Percentiles rank a stretch among this genome's conserved stretches.
Evolutionary conservation across 1,284 basidiomycete species (phyloP).

Genomic region (Termitomyces sp.): DNA sequence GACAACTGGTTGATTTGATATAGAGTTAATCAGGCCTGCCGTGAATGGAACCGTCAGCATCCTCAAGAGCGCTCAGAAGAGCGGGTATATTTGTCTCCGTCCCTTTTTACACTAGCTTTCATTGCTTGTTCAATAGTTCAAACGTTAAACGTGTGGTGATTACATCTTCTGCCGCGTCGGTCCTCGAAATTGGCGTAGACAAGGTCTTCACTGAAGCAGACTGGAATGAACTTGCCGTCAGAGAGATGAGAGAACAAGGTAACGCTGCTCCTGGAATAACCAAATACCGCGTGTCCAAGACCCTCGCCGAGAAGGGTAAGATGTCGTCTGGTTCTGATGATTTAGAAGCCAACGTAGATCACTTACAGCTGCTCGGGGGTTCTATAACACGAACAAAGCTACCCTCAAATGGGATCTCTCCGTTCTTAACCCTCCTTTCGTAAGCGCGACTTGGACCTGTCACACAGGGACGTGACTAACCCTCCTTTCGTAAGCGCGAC

Average conservation of each 20-base stretch:
- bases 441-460: slow-evolving; percentile 18
- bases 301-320: slow-evolving; percentile 38
- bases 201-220: slow-evolving; percentile 39
- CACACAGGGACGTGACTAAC: too few relatives aligned
- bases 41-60: slow-evolving; percentile 22
- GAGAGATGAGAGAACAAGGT: slow-evolving; percentile 41
- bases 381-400: slow-evolving; percentile 31
- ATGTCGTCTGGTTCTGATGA: background rate
- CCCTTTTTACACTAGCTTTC: background rate
- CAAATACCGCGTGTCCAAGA: slow-evolving; percentile 43
- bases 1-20: background rate
- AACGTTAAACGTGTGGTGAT: slow-evolving; percentile 47
- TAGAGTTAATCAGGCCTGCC: slow-evolving; percentile 22
- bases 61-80: slow-evolving; percentile 21
- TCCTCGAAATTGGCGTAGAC: slow-evolving; percentile 32
- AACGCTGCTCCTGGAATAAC: slow-evolving; percentile 26
- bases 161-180: slow-evolving; percentile 55
- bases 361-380: slow-evolving; percentile 40
- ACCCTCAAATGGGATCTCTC: slow-evolving; percentile 38
- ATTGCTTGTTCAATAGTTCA: background rate
- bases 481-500: slow-evolving; percentile 34
- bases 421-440: slow-evolving; percentile 39
- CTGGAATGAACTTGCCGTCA: slow-evolving; percentile 52
- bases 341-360: background rate
- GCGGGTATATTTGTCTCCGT: slow-evolving; percentile 12